These are phyloP conservation scores for Gastrodia elata DNA, from an alignment of 106 monocot species.

Conservation along the genomic window DNA sequence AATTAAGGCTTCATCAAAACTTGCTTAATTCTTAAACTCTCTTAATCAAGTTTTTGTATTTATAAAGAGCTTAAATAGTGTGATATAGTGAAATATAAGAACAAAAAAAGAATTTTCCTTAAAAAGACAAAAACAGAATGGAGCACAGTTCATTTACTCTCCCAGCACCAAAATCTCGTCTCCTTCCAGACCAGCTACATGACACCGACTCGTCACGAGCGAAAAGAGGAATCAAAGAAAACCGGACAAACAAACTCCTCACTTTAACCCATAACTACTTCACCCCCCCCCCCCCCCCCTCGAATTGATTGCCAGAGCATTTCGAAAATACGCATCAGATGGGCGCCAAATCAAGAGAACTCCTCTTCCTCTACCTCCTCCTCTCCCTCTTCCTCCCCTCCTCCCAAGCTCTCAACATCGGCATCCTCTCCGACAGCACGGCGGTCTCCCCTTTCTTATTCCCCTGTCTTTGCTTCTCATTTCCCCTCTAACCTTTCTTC, in stretches of 20 bases:
- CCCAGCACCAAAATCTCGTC: no score
- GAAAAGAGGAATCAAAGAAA: no score
- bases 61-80: no score
- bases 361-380: constrained; percentile 1
- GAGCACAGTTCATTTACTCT: no score
- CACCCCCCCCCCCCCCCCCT: background rate
- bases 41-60: no score
- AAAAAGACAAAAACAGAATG: no score
- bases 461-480: background rate
- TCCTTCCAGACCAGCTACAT: background rate
- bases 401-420: constrained; percentile 37
- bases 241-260: background rate
- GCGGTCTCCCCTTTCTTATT: constrained; percentile 14
- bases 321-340: background rate
- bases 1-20: no score
- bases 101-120: no score
- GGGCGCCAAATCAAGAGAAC: background rate
- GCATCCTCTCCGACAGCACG: constrained; percentile 20
- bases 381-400: constrained; percentile 3
- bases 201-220: background rate
- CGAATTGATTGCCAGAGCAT: background rate
- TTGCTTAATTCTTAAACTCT: no score
- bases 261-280: background rate
- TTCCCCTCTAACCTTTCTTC: background rate
- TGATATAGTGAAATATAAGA: no score